Evolutionary conservation across 1,139 yeast genomes (phyloP), one percentile per base, ranked within the genome.

Genomic region (Lodderomyces metapsilosis): DNA sequence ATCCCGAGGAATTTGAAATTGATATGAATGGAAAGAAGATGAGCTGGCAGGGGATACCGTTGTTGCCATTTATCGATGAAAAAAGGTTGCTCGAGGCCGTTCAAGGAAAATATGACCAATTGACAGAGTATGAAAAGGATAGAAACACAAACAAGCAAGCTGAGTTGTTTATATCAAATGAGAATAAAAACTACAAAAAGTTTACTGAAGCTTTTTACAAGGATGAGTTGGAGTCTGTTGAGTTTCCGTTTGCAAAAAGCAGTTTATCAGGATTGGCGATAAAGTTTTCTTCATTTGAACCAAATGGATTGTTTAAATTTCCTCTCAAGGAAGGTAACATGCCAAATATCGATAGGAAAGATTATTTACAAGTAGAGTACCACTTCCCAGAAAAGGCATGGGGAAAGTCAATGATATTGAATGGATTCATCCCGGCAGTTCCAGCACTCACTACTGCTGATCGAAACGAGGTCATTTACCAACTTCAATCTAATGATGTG

Each of bases 21-120:
- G 98, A 91, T 63, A 88, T 89, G 96, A 89, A 91, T 58, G 98
- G 98, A 21, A 88, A 88, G 51, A 88, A 86, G 52, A 85, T 85
- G 88, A 76, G 94, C 39, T 91, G 98, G 98, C 95, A 88, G 59
- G 97, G 96, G 41, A 85, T 91, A 54, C 94, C 96, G 0, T 66
- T 91, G 37, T 67, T 91, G 44, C 97, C 98, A 0, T 91, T 91
- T 52, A 91, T 91, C 53, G 96, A 91, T 53, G 96, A 88, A 53
- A 61, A 62, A n/a, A 70, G 96, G 52, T 69, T 91, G 38, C 64
- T 89, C 42, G 64, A 66, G 10, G 83, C 82, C 1, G 95, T 89
- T 3, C 76, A 78, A 40, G 77, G 66, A 2, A 81, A 84, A 45
- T 91, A 91, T 57, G 66, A 73, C 2, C 63, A 71, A 31, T 68